Percentiles rank a stretch among this genome's conserved stretches.
Conservation (phyloP, 129 eudicot genomes). For the carrot (Daucus carota) region DNA sequence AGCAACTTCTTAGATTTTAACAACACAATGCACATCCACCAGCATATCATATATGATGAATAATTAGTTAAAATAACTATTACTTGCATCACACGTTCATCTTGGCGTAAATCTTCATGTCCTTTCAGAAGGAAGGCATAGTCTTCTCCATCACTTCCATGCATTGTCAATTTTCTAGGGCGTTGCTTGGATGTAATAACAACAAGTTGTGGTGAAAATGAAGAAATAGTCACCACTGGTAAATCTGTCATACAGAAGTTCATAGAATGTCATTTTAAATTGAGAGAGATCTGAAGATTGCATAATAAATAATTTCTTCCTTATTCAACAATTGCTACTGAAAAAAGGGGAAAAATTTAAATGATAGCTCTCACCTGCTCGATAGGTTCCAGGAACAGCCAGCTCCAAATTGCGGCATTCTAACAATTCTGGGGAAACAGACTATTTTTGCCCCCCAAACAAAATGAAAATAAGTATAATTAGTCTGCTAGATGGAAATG, state of each 20-base stretch:
- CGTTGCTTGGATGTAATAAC: constrained; percentile 97
- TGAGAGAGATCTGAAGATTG: not conserved
- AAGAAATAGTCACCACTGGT: constrained; percentile 82
- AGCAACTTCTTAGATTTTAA: not conserved
- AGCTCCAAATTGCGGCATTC: constrained; percentile 82
- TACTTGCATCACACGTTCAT: constrained; percentile 99
- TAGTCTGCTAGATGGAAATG: not conserved
- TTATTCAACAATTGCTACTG: not conserved
- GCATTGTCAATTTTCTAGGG: constrained; percentile 90
- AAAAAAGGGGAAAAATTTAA: not conserved
- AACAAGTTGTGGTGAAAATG: constrained; percentile 83
- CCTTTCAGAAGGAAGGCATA: constrained; percentile 96
- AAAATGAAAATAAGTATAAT: constrained; percentile 5
- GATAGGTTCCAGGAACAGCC: constrained; percentile 98
- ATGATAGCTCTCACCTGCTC: constrained; percentile 42
- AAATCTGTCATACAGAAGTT: constrained; percentile 36
- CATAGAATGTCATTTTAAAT: not conserved
- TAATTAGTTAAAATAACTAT: not conserved
- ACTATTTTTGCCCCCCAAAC: constrained; percentile 36
- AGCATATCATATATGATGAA: not conserved
- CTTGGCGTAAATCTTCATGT: constrained; percentile 97
- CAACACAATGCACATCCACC: constrained; percentile 6
- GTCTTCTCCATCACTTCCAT: constrained; percentile 94
- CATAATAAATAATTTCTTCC: not conserved
- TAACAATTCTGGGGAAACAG: constrained; percentile 85